These are phyloP conservation scores for Avena eriantha DNA, from an alignment of 176 grass and related monocot genomes.

Conservation along the genomic window DNA sequence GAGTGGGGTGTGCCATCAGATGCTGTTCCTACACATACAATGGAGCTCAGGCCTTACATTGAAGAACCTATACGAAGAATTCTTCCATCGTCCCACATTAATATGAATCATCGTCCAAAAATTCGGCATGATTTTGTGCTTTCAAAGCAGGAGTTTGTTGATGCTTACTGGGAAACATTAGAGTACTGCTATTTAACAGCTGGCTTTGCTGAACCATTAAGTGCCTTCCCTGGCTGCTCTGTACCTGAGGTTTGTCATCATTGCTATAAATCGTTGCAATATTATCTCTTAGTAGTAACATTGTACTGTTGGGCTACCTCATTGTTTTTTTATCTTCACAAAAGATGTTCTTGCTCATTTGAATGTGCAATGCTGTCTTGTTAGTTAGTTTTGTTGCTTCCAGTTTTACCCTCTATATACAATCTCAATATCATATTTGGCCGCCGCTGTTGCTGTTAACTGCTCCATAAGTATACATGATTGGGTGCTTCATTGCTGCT, in stretches of 20 bases:
- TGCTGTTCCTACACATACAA: constrained; percentile 62
- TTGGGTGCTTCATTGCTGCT: background rate
- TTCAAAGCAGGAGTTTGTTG: constrained; percentile 69
- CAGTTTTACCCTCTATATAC: constrained; percentile 1
- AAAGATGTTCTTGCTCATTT: constrained; percentile 21
- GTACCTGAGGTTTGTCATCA: constrained; percentile 73
- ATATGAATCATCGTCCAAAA: constrained; percentile 47
- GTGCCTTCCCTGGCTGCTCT: constrained; percentile 89
- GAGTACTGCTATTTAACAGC: constrained; percentile 85
- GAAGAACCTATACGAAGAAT: constrained; percentile 82
- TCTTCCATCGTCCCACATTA: constrained; percentile 60
- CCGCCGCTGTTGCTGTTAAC: background rate
- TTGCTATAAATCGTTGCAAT: constrained; percentile 25
- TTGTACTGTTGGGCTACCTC: constrained; percentile 3
- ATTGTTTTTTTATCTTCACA: constrained; percentile 35
- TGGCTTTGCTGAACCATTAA: constrained; percentile 59
- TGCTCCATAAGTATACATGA: constrained; percentile 32
- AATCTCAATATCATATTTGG: background rate
- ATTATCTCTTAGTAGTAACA: background rate
- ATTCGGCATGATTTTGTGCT: constrained; percentile 94
- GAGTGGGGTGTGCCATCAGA: constrained; percentile 56
- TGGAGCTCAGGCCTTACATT: constrained; percentile 94
- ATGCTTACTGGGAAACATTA: constrained; percentile 95
- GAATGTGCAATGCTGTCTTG: background rate
- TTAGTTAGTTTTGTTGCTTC: constrained; percentile 12